phyloP scores from a whole-genome alignment of 106 monocot species.

The Apostasia ramifera region DNA sequence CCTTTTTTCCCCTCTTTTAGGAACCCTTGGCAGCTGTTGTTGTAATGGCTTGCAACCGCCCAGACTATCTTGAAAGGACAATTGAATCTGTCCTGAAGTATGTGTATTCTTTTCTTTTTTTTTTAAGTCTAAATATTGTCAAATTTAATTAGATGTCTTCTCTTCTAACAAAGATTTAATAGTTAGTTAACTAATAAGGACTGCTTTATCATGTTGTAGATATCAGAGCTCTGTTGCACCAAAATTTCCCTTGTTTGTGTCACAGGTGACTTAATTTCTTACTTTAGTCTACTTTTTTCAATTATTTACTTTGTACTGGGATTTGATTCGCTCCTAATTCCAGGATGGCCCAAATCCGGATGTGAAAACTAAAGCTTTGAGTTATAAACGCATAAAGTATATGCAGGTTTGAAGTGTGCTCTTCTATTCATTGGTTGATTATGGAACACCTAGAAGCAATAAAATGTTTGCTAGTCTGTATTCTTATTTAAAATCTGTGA shows the following conservation, averaged over 20 bases:
- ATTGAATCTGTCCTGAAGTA: slow-evolving; percentile 85
- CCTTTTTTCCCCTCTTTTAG: slow-evolving; percentile 24
- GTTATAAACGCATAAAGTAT: slow-evolving; percentile 65
- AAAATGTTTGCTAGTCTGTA: too few relatives aligned
- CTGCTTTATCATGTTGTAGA: slow-evolving; percentile 26
- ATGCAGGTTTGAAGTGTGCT: slow-evolving; percentile 58
- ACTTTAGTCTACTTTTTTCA: neutral
- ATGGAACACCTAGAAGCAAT: too few relatives aligned
- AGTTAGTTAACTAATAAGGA: too few relatives aligned
- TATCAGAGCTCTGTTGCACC: slow-evolving; percentile 73
- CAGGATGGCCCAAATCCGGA: slow-evolving; percentile 94
- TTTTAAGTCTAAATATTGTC: neutral
- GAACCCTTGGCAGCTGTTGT: slow-evolving; percentile 88
- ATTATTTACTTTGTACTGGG: slow-evolving; percentile 1
- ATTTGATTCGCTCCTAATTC: slow-evolving; percentile 3
- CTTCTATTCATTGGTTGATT: too few relatives aligned
- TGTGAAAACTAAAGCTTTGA: slow-evolving; percentile 89
- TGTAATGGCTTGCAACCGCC: slow-evolving; percentile 95
- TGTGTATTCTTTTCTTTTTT: slow-evolving; percentile 4
- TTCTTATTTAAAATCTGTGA: too few relatives aligned
- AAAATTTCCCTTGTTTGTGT: slow-evolving; percentile 88
- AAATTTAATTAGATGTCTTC: too few relatives aligned
- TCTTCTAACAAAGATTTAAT: too few relatives aligned
- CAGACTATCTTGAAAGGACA: slow-evolving; percentile 90
- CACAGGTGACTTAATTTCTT: slow-evolving; percentile 47